Evolutionary conservation across 73 alveolate genomes (phyloP).

Genomic region (Tetrahymena malaccensis): DNA sequence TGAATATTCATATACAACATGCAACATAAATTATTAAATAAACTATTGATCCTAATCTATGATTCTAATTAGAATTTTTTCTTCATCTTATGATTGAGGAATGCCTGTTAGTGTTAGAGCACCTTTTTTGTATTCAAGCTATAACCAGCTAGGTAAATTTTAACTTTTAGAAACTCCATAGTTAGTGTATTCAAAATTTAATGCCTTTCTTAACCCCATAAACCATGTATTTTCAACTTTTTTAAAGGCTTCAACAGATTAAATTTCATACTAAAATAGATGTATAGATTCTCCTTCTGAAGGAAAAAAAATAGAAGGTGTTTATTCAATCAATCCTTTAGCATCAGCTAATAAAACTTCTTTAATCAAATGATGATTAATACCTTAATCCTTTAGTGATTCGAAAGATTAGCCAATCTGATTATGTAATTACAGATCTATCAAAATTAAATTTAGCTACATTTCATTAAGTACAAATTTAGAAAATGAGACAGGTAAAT

Average conservation of each 20-base stretch:
- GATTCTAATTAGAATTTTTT: neutral
- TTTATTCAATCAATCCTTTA: neutral
- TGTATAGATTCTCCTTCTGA: neutral
- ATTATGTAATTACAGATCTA: neutral
- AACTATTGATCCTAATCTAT: neutral
- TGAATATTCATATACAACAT: neutral
- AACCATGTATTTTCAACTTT: neutral
- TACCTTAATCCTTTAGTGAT: neutral
- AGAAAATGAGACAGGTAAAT: neutral
- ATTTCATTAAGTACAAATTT: neutral
- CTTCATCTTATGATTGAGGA: neutral
- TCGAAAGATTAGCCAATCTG: neutral
- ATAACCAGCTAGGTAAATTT: neutral
- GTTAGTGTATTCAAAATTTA: neutral
- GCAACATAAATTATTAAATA: neutral
- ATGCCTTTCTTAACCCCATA: neutral
- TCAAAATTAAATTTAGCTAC: neutral
- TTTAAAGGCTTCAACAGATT: neutral
- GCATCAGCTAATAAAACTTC: neutral
- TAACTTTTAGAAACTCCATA: neutral
- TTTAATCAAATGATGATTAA: neutral
- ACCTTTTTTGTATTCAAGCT: neutral
- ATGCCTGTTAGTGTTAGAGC: neutral
- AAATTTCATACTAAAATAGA: neutral
- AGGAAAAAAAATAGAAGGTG: neutral